Conservation (phyloP, 129 eudicot species). For the Saposhnikovia divaricata region DNA sequence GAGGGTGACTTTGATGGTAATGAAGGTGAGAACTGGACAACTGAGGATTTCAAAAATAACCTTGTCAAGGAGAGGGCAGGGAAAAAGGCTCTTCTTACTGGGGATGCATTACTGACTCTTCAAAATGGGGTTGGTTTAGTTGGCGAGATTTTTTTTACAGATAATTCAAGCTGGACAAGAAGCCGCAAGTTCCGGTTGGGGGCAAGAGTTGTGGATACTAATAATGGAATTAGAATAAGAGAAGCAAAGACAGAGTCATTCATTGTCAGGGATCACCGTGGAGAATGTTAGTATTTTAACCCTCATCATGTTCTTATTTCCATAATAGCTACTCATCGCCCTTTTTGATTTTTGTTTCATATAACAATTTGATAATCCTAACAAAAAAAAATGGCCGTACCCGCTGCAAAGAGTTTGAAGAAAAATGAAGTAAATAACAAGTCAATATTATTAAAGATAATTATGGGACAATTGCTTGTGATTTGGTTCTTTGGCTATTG, state of each 20-base stretch:
- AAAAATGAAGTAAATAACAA: not conserved
- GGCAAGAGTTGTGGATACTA: conserved; percentile 28
- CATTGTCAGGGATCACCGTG: conserved; percentile 60
- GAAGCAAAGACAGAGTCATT: conserved; percentile 53
- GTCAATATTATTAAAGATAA: not conserved
- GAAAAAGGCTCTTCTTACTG: conserved; percentile 34
- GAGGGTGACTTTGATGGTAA: conserved; percentile 30
- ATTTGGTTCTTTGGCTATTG: not conserved
- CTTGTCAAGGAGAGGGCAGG: conserved; percentile 39
- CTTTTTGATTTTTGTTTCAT: not conserved
- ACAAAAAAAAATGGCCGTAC: not conserved
- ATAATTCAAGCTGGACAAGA: conserved; percentile 24
- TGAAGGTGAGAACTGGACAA: conserved; percentile 28
- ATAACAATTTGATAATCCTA: not conserved
- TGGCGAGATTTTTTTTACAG: conserved; percentile 29
- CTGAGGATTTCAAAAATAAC: conserved; percentile 30
- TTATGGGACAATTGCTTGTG: not conserved
- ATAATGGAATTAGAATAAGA: conserved; percentile 22
- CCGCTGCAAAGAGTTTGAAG: not conserved
- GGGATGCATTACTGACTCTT: conserved; percentile 32
- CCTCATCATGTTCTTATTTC: not conserved
- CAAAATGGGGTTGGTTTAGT: conserved; percentile 38
- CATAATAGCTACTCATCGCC: not conserved
- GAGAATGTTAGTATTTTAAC: conserved; percentile 42
- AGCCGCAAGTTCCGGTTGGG: conserved; percentile 42